Evolutionary conservation across 208 protist genomes (phyloP).

Genomic region (Crithidia bombi): DNA sequence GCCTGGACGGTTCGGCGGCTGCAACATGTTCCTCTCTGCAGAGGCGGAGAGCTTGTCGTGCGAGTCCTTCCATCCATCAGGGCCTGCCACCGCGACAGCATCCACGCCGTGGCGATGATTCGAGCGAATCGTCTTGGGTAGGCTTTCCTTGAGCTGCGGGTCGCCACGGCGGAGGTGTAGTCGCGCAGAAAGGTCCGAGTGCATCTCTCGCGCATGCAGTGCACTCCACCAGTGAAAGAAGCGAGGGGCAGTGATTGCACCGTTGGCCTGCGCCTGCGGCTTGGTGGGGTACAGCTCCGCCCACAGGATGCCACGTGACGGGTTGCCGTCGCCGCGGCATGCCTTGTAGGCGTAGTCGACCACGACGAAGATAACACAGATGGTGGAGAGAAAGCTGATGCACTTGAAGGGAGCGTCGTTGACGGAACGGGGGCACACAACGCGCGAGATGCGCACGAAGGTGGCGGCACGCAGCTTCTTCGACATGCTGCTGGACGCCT

Average conservation of each 20-base stretch:
- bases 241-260: conserved; percentile 1
- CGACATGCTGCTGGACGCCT: conserved; percentile 5
- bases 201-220: not conserved
- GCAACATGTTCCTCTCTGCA: conserved; percentile 17
- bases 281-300: conserved; percentile 54
- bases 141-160: conserved; percentile 20
- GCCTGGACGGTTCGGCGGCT: conserved; percentile 64
- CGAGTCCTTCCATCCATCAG: conserved; percentile 25
- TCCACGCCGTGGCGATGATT: conserved; percentile 5
- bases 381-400: conserved; percentile 41
- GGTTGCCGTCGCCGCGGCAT: conserved; percentile 50
- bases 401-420: conserved; percentile 34
- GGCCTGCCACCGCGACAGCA: not conserved
- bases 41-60: conserved; percentile 14
- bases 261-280: not conserved
- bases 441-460: not conserved
- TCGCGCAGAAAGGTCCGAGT: not conserved
- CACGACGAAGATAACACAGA: conserved; percentile 55
- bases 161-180: conserved; percentile 25
- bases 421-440: conserved; percentile 26
- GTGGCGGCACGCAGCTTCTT: conserved; percentile 8
- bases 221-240: conserved; percentile 17
- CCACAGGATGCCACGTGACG: conserved; percentile 78
- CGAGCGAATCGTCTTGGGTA: conserved; percentile 13
- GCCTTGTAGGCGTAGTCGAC: conserved; percentile 80